Conservation (phyloP, 768 basidiomycete species). For the Imleria badia region DNA sequence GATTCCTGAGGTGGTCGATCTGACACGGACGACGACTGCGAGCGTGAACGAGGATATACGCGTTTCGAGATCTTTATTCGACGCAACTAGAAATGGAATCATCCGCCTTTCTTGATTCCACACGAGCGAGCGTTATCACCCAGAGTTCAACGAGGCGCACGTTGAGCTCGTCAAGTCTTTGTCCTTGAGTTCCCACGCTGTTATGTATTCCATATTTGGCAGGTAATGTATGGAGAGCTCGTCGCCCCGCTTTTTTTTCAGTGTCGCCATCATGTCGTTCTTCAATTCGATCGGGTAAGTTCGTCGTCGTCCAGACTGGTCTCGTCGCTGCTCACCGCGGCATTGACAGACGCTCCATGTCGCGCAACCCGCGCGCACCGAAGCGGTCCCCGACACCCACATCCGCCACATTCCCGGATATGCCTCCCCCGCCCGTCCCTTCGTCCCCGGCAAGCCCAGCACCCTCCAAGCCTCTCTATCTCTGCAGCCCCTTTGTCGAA, state of each 20-base stretch:
- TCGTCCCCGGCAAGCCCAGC: conserved; percentile 35
- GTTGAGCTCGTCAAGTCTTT: background rate
- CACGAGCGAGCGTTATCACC: too few species aligned
- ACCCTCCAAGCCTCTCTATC: conserved; percentile 68
- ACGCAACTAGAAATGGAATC: conserved; percentile 40
- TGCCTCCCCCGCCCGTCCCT: conserved; percentile 40
- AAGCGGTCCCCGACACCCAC: conserved; percentile 78
- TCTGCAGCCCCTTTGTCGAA: conserved; percentile 93
- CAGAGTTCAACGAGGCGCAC: too few species aligned
- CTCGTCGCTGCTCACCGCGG: conserved; percentile 6
- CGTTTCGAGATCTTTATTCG: conserved; percentile 48
- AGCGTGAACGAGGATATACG: conserved; percentile 57
- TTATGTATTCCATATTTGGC: background rate
- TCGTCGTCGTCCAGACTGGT: background rate
- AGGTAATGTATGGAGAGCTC: background rate
- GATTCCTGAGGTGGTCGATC: conserved; percentile 60
- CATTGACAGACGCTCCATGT: conserved; percentile 65
- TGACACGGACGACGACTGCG: conserved; percentile 60
- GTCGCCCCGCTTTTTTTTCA: background rate
- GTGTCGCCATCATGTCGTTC: conserved; percentile 60
- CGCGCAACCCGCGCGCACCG: conserved; percentile 60
- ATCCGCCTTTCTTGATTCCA: too few species aligned
- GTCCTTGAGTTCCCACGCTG: background rate
- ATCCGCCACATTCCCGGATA: conserved; percentile 55
- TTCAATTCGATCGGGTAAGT: conserved; percentile 79